Evolutionary conservation across 441 rosid species (phyloP).

Genomic region (Syzygium malaccense): DNA sequence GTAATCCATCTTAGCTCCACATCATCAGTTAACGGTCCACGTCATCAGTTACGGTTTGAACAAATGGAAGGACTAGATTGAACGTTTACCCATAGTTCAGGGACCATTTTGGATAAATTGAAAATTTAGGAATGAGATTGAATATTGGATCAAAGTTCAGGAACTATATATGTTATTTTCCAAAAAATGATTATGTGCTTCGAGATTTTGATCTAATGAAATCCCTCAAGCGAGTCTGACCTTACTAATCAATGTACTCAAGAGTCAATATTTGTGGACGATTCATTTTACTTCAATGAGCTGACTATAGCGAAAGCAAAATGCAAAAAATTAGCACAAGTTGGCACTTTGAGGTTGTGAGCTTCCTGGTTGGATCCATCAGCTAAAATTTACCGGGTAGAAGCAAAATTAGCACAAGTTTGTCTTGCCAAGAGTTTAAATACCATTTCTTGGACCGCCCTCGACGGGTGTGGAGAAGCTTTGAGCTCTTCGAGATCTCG

Average conservation of each 20-base stretch:
- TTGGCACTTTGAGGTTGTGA: neutral
- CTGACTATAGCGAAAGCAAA: neutral
- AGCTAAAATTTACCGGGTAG: neutral
- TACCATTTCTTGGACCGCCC: neutral
- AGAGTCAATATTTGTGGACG: neutral
- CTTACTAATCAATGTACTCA: neutral
- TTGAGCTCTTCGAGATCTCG: neutral
- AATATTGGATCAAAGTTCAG: no score
- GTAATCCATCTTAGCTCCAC: no score
- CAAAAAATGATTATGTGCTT: neutral
- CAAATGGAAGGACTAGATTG: no score
- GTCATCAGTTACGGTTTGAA: no score
- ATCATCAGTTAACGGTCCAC: no score
- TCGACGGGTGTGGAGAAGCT: neutral
- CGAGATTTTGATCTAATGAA: neutral
- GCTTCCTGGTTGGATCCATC: neutral
- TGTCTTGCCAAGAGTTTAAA: neutral
- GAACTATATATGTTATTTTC: no score
- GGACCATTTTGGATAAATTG: no score
- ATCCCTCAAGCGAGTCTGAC: neutral
- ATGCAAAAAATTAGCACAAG: neutral
- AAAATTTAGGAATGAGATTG: no score
- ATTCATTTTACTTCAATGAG: neutral
- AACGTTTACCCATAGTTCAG: no score
- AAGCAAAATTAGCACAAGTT: neutral